Conservation (phyloP, 768 basidiomycete species). For the Cystoderma amianthinum region DNA sequence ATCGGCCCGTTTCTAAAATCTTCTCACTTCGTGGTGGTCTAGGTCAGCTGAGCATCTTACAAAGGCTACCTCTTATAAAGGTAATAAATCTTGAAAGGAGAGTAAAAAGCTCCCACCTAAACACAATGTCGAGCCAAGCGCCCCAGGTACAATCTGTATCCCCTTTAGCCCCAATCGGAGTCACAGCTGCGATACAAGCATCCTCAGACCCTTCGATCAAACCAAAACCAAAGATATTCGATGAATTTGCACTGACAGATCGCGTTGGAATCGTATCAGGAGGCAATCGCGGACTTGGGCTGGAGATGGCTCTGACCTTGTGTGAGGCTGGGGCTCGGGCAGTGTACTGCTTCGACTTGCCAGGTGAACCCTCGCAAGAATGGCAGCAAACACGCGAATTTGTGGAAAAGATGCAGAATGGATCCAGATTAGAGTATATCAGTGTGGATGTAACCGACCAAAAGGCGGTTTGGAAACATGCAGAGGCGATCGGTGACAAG, state of each 20-base stretch:
- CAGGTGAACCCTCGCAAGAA: slow-evolving; percentile 46
- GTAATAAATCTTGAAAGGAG: slow-evolving; percentile 1
- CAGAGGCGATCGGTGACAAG: slow-evolving; percentile 51
- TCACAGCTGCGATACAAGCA: slow-evolving; percentile 46
- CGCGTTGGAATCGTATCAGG: slow-evolving; percentile 60
- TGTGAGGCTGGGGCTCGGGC: slow-evolving; percentile 67
- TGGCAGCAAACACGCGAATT: slow-evolving; percentile 49
- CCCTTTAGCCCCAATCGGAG: slow-evolving; percentile 55
- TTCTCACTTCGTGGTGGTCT: too few relatives aligned
- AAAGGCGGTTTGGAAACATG: slow-evolving; percentile 46
- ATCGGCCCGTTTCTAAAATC: background rate
- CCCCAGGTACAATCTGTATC: slow-evolving; percentile 35
- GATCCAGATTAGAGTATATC: slow-evolving; percentile 50
- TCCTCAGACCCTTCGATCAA: slow-evolving; percentile 23
- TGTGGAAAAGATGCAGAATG: slow-evolving; percentile 35
- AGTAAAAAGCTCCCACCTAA: too few relatives aligned
- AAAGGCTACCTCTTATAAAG: background rate
- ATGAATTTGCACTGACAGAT: slow-evolving; percentile 50
- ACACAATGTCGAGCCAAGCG: slow-evolving; percentile 6
- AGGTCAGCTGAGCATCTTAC: background rate
- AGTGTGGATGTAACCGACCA: slow-evolving; percentile 63
- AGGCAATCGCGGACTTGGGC: slow-evolving; percentile 63
- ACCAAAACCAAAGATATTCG: slow-evolving; percentile 45
- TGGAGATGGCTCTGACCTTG: slow-evolving; percentile 77
- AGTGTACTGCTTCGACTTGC: slow-evolving; percentile 66